phyloP scores from a whole-genome alignment of 495 filamentous ascomycete species.

The Trichodelitschia bisporula region DNA sequence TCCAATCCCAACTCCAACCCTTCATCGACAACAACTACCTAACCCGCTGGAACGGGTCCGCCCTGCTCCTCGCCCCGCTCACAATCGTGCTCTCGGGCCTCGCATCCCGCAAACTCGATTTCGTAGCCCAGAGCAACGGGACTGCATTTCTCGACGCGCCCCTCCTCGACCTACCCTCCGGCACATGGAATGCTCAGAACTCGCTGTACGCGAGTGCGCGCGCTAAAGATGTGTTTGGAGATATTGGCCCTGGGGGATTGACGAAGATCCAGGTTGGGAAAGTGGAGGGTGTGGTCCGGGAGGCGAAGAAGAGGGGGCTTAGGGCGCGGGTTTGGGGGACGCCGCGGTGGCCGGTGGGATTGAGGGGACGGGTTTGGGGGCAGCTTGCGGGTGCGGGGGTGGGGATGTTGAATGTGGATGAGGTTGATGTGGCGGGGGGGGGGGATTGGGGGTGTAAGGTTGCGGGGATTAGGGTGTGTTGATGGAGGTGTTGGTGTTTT shows the following conservation, averaged over 20 bases:
- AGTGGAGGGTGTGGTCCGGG: conserved; percentile 7
- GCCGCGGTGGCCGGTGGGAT: conserved; percentile 11
- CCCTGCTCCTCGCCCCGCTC: conserved; percentile 1
- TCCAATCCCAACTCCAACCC: conserved; percentile 9
- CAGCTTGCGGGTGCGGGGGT: conserved; percentile 7
- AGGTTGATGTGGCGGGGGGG: conserved; percentile 8
- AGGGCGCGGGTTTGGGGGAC: conserved; percentile 10
- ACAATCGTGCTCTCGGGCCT: conserved; percentile 10
- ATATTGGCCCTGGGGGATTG: conserved; percentile 13
- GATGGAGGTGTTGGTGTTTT: no score
- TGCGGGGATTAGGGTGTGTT: neutral
- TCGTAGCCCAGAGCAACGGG: conserved; percentile 10
- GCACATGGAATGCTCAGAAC: conserved; percentile 13
- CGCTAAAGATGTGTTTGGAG: conserved; percentile 16
- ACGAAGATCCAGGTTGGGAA: conserved; percentile 4
- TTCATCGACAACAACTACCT: conserved; percentile 13
- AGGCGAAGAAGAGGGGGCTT: conserved; percentile 6
- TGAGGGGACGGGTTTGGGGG: conserved; percentile 10
- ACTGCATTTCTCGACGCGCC: conserved; percentile 12
- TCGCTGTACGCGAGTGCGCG: conserved; percentile 18
- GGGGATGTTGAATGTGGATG: conserved; percentile 10
- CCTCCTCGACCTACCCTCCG: conserved; percentile 1
- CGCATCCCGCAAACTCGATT: no score
- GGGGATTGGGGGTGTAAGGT: conserved; percentile 5
- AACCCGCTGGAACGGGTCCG: conserved; percentile 6